A percentile compares a stretch with the other conserved stretches of the same genome.
phyloP scores from a whole-genome alignment of 176 grass and related monocot genomes.

The Carex pumila region DNA sequence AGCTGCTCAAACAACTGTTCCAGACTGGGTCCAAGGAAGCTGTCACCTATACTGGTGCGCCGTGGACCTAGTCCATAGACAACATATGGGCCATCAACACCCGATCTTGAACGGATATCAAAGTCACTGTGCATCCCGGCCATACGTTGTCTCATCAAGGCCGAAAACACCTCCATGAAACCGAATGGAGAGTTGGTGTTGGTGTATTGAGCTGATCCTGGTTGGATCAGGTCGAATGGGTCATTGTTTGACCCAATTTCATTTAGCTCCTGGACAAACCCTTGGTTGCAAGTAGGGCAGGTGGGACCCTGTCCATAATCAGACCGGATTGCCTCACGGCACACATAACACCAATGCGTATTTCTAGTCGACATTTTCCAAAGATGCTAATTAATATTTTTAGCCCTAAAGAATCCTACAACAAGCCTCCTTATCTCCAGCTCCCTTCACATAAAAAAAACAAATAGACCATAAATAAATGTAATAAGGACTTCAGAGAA shows the following conservation, averaged over 20 bases:
- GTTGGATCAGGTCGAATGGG: conserved; percentile 38
- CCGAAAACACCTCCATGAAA: conserved; percentile 73
- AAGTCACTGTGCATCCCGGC: conserved; percentile 34
- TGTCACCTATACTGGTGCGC: conserved; percentile 40
- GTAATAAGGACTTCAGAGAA: not conserved
- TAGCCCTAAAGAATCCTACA: conserved; percentile 14
- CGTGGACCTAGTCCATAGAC: conserved; percentile 26
- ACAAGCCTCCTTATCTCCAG: conserved; percentile 2
- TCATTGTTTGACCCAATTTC: conserved; percentile 49
- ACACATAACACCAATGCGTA: conserved; percentile 96
- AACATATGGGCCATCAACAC: not conserved
- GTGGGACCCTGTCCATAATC: conserved; percentile 26
- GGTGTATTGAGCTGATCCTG: conserved; percentile 18
- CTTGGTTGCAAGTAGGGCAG: conserved; percentile 80
- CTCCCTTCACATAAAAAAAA: conserved; percentile 11
- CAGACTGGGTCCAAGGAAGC: conserved; percentile 35
- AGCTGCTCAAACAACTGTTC: conserved; percentile 71
- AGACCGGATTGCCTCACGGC: conserved; percentile 44
- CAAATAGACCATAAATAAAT: not conserved
- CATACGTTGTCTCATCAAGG: conserved; percentile 41
- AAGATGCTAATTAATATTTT: not conserved
- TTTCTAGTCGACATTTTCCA: conserved; percentile 69
- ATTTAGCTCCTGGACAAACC: conserved; percentile 83
- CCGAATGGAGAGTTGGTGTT: conserved; percentile 34
- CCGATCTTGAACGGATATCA: conserved; percentile 27